Conservation (phyloP, 1,284 basidiomycete species). For the Pholiota adiposa region DNA sequence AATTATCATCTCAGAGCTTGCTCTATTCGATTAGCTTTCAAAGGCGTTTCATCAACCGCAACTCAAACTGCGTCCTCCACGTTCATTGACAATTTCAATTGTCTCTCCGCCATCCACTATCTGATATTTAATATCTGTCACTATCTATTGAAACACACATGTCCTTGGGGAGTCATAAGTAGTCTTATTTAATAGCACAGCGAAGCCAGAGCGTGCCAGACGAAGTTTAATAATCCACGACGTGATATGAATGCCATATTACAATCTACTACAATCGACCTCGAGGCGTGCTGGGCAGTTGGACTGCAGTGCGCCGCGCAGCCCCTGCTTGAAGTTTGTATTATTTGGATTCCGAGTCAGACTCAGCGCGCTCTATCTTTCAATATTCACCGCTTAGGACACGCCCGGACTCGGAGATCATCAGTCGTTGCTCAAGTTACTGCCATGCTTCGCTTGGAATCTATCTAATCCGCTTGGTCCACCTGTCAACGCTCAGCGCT, state of each 20-base stretch:
- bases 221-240: background rate
- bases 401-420: background rate
- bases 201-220: background rate
- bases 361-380: background rate
- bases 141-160: background rate
- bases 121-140: too few species aligned
- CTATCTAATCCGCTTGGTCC: background rate
- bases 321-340: too few species aligned
- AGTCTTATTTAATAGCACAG: too few species aligned
- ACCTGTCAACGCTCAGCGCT: background rate
- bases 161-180: too few species aligned
- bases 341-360: too few species aligned
- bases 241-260: background rate
- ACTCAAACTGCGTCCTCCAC: background rate
- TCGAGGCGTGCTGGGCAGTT: background rate
- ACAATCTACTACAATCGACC: background rate
- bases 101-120: too few species aligned
- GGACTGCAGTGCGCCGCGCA: background rate
- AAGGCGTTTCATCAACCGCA: constrained; percentile 4
- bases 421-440: background rate
- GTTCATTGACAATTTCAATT: background rate
- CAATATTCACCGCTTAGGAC: background rate
- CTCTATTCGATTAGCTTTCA: background rate
- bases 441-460: background rate
- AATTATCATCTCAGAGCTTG: background rate